Conservation (phyloP, 306 rosid genomes). For the Cercis canadensis region DNA sequence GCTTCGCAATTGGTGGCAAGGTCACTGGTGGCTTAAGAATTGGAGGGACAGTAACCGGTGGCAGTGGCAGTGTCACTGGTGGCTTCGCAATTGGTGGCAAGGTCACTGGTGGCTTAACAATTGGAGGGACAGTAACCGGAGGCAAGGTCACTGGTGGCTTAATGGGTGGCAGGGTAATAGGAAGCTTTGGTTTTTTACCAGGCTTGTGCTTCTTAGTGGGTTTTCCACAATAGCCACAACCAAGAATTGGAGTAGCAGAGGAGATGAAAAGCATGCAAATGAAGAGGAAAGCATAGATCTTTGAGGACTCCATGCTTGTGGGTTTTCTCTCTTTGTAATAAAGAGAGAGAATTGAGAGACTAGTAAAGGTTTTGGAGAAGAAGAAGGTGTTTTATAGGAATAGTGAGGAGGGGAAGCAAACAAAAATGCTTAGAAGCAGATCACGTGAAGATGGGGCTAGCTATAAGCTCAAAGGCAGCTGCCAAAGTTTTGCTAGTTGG, state of each 20-base stretch:
- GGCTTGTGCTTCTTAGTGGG: constrained; percentile 54
- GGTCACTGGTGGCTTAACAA: constrained; percentile 38
- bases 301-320: constrained; percentile 66
- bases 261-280: constrained; percentile 82
- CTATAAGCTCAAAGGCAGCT: constrained; percentile 46
- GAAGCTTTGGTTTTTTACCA: constrained; percentile 43
- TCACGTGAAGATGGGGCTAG: constrained; percentile 87
- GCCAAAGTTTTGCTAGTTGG: constrained; percentile 72
- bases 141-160: neutral
- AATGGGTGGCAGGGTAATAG: constrained; percentile 28
- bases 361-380: constrained; percentile 12
- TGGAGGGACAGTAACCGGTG: constrained; percentile 37
- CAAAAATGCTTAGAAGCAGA: constrained; percentile 50
- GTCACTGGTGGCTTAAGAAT: constrained; percentile 39
- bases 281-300: constrained; percentile 62
- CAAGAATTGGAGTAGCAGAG: constrained; percentile 71
- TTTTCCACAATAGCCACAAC: constrained; percentile 66
- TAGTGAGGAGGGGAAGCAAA: constrained; percentile 46
- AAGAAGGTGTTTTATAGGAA: constrained; percentile 30
- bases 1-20: constrained; percentile 25
- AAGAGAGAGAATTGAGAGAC: neutral
- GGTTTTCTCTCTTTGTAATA: constrained; percentile 29
- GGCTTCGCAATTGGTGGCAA: constrained; percentile 35
- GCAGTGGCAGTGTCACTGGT: constrained; percentile 30
- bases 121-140: constrained; percentile 35